These are phyloP conservation scores for Hirsutella minnesotensis DNA, from an alignment of 2,329 filamentous ascomycete species.

Conservation along the genomic window DNA sequence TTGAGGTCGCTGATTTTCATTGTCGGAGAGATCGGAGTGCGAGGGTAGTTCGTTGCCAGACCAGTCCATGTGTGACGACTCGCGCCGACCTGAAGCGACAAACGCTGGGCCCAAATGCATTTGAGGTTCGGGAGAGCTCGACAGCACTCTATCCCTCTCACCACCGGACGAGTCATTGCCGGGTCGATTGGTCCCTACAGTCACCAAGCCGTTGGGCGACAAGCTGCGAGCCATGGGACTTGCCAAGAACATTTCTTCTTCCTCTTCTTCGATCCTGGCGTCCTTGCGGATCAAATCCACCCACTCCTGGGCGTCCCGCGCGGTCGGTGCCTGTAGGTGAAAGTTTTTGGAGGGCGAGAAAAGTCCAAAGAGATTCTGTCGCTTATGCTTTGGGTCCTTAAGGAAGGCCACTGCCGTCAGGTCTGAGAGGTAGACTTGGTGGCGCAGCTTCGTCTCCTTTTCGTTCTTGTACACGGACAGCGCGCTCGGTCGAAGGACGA, in stretches of 20 bases:
- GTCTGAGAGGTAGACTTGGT: conserved; percentile 80
- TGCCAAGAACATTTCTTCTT: conserved; percentile 68
- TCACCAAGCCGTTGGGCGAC: conserved; percentile 17
- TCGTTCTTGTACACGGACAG: conserved; percentile 89
- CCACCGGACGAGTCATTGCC: conserved; percentile 4
- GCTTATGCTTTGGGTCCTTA: conserved; percentile 78
- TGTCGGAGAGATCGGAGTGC: conserved; percentile 79
- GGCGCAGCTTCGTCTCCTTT: conserved; percentile 77
- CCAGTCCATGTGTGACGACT: conserved; percentile 53
- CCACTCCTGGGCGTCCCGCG: conserved; percentile 74
- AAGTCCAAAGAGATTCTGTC: conserved; percentile 78
- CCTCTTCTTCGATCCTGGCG: conserved; percentile 77
- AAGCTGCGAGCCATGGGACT: conserved; percentile 47
- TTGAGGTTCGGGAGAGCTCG: conserved; percentile 51
- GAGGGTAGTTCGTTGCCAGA: conserved; percentile 61
- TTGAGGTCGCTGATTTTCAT: conserved; percentile 35
- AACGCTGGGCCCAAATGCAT: conserved; percentile 22
- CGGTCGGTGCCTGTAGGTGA: conserved; percentile 68
- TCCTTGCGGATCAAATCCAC: conserved; percentile 68
- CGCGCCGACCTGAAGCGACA: conserved; percentile 28
- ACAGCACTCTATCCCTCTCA: conserved; percentile 32
- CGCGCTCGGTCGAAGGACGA: conserved; percentile 82
- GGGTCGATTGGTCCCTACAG: conserved; percentile 3
- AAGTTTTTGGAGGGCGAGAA: conserved; percentile 88
- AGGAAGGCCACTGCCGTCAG: conserved; percentile 83